Conservation (phyloP, 768 basidiomycete genomes). For the Mycena indigotica region DNA sequence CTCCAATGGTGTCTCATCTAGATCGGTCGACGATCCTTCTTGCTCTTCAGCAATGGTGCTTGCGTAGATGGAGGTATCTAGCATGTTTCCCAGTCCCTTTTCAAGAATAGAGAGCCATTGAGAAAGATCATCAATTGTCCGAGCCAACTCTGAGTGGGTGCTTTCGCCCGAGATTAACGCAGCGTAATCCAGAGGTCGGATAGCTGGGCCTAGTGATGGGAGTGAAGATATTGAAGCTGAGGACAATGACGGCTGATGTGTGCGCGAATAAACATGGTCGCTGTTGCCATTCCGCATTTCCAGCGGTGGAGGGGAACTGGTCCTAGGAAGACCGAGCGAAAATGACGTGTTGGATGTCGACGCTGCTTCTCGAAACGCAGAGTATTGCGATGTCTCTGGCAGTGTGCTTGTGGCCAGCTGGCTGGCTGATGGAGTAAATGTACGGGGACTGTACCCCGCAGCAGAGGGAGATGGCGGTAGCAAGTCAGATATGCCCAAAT, state of each 20-base stretch:
- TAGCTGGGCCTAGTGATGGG: conserved; percentile 41
- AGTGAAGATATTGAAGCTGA: conserved; percentile 34
- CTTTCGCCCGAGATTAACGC: conserved; percentile 55
- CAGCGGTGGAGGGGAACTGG: conserved; percentile 34
- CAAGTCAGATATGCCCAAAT: conserved; percentile 66
- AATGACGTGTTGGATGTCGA: conserved; percentile 28
- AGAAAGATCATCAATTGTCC: conserved; percentile 73
- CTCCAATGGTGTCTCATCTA: conserved; percentile 12
- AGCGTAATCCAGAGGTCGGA: conserved; percentile 73
- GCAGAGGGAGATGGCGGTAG: conserved; percentile 74
- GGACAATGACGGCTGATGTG: conserved; percentile 33
- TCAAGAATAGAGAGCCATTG: conserved; percentile 79
- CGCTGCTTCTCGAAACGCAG: conserved; percentile 27
- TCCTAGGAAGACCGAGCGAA: conserved; percentile 41
- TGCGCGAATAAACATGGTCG: conserved; percentile 31
- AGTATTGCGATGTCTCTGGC: conserved; percentile 22
- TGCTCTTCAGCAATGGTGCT: conserved; percentile 69
- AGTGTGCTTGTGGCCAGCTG: conserved; percentile 34
- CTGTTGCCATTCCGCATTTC: conserved; percentile 25
- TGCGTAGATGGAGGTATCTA: conserved; percentile 51
- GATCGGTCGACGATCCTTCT: conserved; percentile 35
- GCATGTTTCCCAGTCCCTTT: conserved; percentile 64
- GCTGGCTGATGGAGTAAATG: conserved; percentile 40
- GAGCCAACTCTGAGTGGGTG: conserved; percentile 69
- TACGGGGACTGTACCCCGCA: conserved; percentile 38